phyloP scores from a whole-genome alignment of 2,329 filamentous ascomycete genomes.

The Aspergillus pseudoterreus region DNA sequence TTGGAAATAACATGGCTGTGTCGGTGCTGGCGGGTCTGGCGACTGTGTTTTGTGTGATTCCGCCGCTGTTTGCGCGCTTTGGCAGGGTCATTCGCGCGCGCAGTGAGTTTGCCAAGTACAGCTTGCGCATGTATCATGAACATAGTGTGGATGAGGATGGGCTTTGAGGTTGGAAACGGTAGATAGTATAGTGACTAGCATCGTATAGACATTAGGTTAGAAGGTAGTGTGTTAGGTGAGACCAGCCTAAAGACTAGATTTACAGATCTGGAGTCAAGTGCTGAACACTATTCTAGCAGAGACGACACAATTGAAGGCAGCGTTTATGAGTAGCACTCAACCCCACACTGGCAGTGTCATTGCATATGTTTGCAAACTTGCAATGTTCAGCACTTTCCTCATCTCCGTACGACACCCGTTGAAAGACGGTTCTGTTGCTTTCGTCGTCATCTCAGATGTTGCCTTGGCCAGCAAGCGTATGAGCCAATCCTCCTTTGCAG shows the following conservation, averaged over 20 bases:
- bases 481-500: too few species aligned
- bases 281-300: too few species aligned
- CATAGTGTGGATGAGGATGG: constrained; percentile 14
- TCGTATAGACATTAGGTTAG: background rate
- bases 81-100: constrained; percentile 29
- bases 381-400: too few species aligned
- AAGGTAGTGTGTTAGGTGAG: background rate
- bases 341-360: too few species aligned
- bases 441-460: too few species aligned
- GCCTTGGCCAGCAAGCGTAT: too few species aligned
- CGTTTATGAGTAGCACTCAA: too few species aligned
- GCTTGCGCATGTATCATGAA: constrained; percentile 23
- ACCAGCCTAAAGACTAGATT: background rate
- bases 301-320: too few species aligned
- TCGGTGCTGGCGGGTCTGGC: constrained; percentile 39
- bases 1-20: constrained; percentile 36
- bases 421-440: too few species aligned
- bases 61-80: constrained; percentile 31
- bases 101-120: constrained; percentile 34
- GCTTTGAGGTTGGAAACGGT: background rate
- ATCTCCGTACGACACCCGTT: too few species aligned
- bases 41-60: constrained; percentile 35
- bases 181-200: background rate
- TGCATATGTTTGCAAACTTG: too few species aligned
- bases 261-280: too few species aligned